Percentiles rank a stretch among this genome's conserved stretches.
phyloP scores from a whole-genome alignment of 163 green algal genomes.

The Trebouxiophyceae sp. region DNA sequence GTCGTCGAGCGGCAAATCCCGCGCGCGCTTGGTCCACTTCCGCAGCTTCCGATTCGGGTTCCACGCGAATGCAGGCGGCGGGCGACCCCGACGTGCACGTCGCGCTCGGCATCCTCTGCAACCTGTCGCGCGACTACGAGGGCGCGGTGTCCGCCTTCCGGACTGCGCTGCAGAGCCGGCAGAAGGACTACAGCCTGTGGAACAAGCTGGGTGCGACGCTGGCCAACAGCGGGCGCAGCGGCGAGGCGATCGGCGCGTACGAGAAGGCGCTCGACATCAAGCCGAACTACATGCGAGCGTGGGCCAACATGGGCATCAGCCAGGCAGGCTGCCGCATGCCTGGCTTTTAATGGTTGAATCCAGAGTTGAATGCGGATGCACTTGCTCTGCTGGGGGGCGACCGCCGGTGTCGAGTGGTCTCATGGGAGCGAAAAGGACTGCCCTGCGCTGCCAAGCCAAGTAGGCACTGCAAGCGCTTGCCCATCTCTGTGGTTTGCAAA shows the following conservation, averaged over 20 bases:
- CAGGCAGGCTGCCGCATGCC: too few relatives aligned
- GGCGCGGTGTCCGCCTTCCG: constrained; percentile 73
- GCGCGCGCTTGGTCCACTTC: neutral
- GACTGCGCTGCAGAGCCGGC: constrained; percentile 58
- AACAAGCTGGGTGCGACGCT: constrained; percentile 97
- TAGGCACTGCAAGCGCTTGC: too few relatives aligned
- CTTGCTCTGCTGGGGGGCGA: too few relatives aligned
- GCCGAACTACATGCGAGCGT: constrained; percentile 98
- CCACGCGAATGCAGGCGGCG: constrained; percentile 8
- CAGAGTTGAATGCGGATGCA: too few relatives aligned
- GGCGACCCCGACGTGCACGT: constrained; percentile 67
- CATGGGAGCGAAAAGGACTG: too few relatives aligned
- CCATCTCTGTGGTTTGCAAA: too few relatives aligned
- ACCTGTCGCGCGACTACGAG: constrained; percentile 78
- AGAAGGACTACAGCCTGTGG: constrained; percentile 87
- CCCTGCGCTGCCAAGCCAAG: too few relatives aligned
- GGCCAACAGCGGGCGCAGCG: constrained; percentile 71
- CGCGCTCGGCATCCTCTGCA: constrained; percentile 88
- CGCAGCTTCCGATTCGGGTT: neutral
- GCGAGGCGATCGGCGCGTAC: constrained; percentile 79
- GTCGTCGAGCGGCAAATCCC: too few relatives aligned
- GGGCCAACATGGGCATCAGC: constrained; percentile 98
- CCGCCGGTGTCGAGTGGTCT: too few relatives aligned
- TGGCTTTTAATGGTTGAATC: too few relatives aligned
- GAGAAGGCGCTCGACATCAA: constrained; percentile 83